Evolutionary conservation across 164 flowering plant species (phyloP).

Genomic region (Vitis labrusca): DNA sequence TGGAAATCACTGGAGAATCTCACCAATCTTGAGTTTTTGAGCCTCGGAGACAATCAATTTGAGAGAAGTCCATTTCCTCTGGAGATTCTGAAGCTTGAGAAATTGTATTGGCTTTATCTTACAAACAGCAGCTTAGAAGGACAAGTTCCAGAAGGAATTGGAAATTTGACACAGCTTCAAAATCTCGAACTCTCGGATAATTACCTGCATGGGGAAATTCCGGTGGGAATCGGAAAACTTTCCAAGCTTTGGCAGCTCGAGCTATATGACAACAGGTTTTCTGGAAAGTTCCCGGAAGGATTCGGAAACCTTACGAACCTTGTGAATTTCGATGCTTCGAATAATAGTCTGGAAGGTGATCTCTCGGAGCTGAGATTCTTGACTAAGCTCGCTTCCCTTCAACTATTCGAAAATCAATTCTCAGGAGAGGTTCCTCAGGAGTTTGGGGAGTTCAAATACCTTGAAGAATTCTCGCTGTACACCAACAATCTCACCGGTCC

Average conservation of each 20-base stretch:
- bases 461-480: conserved; percentile 31
- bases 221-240: conserved; percentile 27
- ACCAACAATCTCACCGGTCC: conserved; percentile 36
- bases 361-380: conserved; percentile 33
- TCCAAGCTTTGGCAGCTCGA: conserved; percentile 38
- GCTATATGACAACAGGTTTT: conserved; percentile 32
- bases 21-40: conserved; percentile 31
- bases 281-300: conserved; percentile 34
- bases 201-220: conserved; percentile 33
- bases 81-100: conserved; percentile 46
- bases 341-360: conserved; percentile 34
- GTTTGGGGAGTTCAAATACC: conserved; percentile 37
- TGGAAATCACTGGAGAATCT: conserved; percentile 51
- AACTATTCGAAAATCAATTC: conserved; percentile 37
- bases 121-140: conserved; percentile 44
- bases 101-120: conserved; percentile 61
- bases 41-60: conserved; percentile 67
- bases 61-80: conserved; percentile 45
- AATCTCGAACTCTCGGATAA: conserved; percentile 40
- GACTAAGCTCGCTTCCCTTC: conserved; percentile 30
- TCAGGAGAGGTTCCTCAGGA: conserved; percentile 37
- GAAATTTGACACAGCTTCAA: conserved; percentile 21
- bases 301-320: conserved; percentile 36
- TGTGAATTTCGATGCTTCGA: conserved; percentile 27
- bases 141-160: conserved; percentile 29